Conservation (phyloP, 2,329 filamentous ascomycete species). For the Microdochium paspali region DNA sequence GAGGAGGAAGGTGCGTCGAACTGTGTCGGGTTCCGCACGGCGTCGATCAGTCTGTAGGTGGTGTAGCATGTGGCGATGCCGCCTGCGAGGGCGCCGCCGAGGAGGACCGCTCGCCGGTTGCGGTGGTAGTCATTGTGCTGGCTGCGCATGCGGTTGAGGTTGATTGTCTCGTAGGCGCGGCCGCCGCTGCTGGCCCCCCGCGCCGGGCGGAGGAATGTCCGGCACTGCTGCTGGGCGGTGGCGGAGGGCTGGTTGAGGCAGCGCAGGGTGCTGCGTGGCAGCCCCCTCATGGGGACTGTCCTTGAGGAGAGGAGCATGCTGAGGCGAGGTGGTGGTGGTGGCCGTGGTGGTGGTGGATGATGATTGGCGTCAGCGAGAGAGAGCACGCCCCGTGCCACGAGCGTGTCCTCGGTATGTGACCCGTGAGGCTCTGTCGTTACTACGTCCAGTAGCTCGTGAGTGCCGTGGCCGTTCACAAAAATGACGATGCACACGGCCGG, state of each 20-base stretch:
- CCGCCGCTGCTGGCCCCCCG: slow-evolving; percentile 12
- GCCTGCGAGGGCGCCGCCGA: slow-evolving; percentile 39
- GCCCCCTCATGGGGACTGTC: not conserved
- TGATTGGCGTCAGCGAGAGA: too few relatives aligned
- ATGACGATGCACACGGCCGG: too few relatives aligned
- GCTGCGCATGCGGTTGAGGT: slow-evolving; percentile 37
- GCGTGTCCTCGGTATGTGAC: too few relatives aligned
- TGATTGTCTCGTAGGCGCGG: slow-evolving; percentile 36
- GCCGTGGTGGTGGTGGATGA: not conserved
- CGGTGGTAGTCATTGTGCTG: slow-evolving; percentile 39
- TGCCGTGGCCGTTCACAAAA: too few relatives aligned
- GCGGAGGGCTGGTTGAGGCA: not conserved
- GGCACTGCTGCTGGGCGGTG: slow-evolving; percentile 11
- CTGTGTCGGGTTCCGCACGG: slow-evolving; percentile 34
- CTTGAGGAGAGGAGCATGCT: not conserved
- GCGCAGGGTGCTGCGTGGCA: not conserved
- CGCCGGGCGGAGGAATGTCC: slow-evolving; percentile 22
- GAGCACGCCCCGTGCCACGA: too few relatives aligned
- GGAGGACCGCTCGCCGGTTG: slow-evolving; percentile 40
- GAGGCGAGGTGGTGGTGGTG: not conserved
- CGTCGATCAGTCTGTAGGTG: slow-evolving; percentile 21
- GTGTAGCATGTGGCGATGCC: slow-evolving; percentile 41
- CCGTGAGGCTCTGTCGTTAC: too few relatives aligned
- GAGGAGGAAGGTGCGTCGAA: slow-evolving; percentile 32
- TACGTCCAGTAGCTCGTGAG: too few relatives aligned